Evolutionary conservation across 2,329 filamentous ascomycete genomes (phyloP).

Genomic region (Exutisphaerella laricina): DNA sequence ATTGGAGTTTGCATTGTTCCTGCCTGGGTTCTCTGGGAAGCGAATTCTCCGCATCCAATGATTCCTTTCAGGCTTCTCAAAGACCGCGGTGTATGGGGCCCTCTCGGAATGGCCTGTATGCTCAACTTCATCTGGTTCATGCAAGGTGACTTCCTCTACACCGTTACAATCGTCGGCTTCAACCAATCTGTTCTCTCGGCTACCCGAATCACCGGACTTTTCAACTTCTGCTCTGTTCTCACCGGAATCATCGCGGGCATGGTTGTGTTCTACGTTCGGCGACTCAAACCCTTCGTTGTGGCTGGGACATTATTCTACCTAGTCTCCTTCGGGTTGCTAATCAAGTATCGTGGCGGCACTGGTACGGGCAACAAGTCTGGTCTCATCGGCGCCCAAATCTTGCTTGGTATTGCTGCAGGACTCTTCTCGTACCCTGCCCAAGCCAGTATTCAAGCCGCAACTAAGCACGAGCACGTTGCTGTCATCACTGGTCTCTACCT

Average conservation of each 20-base stretch:
- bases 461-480: slow-evolving; percentile 53
- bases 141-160: slow-evolving; percentile 61
- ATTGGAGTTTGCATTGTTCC: slow-evolving; percentile 48
- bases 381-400: slow-evolving; percentile 57
- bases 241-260: slow-evolving; percentile 53
- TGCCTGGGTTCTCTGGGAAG: slow-evolving; percentile 52
- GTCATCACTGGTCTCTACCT: slow-evolving; percentile 55
- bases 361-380: slow-evolving; percentile 45
- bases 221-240: slow-evolving; percentile 54
- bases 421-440: slow-evolving; percentile 54
- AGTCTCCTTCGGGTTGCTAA: slow-evolving; percentile 61
- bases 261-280: slow-evolving; percentile 53
- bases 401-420: slow-evolving; percentile 59
- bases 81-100: slow-evolving; percentile 60
- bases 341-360: slow-evolving; percentile 55
- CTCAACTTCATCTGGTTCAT: slow-evolving; percentile 58
- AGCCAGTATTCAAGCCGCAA: slow-evolving; percentile 47
- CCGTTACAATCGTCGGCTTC: slow-evolving; percentile 57
- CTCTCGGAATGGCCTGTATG: slow-evolving; percentile 53
- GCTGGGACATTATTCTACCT: slow-evolving; percentile 56
- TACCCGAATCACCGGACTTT: slow-evolving; percentile 56
- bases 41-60: slow-evolving; percentile 47
- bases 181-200: slow-evolving; percentile 53
- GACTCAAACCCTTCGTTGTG: slow-evolving; percentile 60
- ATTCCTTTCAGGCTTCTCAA: slow-evolving; percentile 56